phyloP scores from a whole-genome alignment of 345 rosid species.

The Eucalyptus viminalis region DNA sequence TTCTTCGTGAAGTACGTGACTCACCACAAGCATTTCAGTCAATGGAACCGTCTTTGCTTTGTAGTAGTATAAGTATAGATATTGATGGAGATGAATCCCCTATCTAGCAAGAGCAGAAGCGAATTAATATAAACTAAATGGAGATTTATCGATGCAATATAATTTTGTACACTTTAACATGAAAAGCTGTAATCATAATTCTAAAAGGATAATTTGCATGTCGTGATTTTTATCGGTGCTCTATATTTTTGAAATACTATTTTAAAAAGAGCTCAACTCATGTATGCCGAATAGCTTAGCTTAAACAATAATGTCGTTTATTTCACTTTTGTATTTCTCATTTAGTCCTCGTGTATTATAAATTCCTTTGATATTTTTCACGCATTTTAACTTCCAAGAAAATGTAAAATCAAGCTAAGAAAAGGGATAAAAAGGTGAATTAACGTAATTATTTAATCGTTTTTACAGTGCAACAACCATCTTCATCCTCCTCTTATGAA shows the following conservation, averaged over 20 bases:
- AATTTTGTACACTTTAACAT: neutral
- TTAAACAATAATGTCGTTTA: too few relatives aligned
- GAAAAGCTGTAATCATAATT: neutral
- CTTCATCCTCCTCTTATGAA: neutral
- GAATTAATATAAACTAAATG: neutral
- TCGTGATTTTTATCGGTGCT: neutral
- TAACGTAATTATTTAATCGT: too few relatives aligned
- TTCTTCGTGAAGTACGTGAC: neutral
- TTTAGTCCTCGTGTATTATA: too few relatives aligned
- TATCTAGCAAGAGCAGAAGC: neutral
- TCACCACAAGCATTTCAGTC: neutral
- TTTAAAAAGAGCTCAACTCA: too few relatives aligned
- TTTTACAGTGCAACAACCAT: neutral
- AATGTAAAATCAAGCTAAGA: neutral
- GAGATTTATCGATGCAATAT: neutral
- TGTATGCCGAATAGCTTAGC: too few relatives aligned
- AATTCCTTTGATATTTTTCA: too few relatives aligned
- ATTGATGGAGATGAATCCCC: too few relatives aligned
- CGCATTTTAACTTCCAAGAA: too few relatives aligned
- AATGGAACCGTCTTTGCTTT: neutral
- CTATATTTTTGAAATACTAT: neutral
- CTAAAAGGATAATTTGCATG: neutral
- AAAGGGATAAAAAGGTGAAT: neutral
- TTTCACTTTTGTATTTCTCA: too few relatives aligned
- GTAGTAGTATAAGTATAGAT: neutral